Percentiles rank a stretch among this genome's conserved stretches.
These are phyloP conservation scores for Volutella citrinella DNA, from an alignment of 2,329 filamentous ascomycete species.

Conservation along the genomic window DNA sequence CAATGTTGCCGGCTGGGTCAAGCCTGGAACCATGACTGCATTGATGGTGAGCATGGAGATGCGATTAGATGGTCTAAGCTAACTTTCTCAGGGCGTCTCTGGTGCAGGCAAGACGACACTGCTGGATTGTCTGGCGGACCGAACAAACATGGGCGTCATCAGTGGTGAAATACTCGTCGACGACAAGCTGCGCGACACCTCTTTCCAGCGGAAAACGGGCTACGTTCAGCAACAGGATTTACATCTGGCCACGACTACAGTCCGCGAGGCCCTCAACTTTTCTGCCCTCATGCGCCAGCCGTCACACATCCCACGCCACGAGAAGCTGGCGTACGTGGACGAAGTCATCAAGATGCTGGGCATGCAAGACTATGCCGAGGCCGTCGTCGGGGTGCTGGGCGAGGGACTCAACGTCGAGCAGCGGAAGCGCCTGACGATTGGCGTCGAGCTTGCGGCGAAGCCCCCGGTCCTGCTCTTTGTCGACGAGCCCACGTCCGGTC, in stretches of 20 bases:
- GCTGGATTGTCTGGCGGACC: constrained; percentile 76
- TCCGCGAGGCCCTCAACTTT: constrained; percentile 79
- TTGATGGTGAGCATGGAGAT: constrained; percentile 65
- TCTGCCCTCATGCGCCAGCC: constrained; percentile 82
- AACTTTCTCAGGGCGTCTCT: constrained; percentile 56
- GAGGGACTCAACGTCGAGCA: constrained; percentile 59
- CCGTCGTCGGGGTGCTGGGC: constrained; percentile 57
- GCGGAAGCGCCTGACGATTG: constrained; percentile 56
- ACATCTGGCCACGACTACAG: constrained; percentile 74
- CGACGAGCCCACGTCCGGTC: constrained; percentile 55
- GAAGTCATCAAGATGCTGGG: constrained; percentile 66
- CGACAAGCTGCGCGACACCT: constrained; percentile 63
- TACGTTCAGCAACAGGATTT: constrained; percentile 89
- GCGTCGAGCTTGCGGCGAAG: constrained; percentile 51
- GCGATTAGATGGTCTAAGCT: no score
- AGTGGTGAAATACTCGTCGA: constrained; percentile 70
- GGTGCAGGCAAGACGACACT: constrained; percentile 87
- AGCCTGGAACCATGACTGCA: constrained; percentile 80
- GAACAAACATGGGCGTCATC: constrained; percentile 81
- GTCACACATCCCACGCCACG: constrained; percentile 57
- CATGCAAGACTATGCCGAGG: constrained; percentile 61
- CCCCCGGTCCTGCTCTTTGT: constrained; percentile 55
- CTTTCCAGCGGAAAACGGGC: constrained; percentile 83
- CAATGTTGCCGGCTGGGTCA: constrained; percentile 84
- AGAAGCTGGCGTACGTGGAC: constrained; percentile 80